A percentile compares a stretch with the other conserved stretches of the same genome.
These are phyloP conservation scores for Cutaneotrichosporon sp. DNA, from an alignment of 1,284 basidiomycete species.

Conservation along the genomic window DNA sequence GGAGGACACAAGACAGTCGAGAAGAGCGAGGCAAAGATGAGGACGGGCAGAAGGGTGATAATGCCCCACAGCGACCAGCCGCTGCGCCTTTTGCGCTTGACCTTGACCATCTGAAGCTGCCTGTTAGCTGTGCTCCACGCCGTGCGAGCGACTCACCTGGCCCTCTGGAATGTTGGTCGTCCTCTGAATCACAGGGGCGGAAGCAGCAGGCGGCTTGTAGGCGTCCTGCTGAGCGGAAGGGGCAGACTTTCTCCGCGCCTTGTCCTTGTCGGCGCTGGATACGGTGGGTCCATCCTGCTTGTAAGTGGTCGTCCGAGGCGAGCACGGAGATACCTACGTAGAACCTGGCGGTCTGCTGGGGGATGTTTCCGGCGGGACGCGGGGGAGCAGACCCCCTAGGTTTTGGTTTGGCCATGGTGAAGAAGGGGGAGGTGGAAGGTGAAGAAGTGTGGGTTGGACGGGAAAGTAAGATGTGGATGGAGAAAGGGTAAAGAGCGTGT, in stretches of 20 bases:
- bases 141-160: not conserved
- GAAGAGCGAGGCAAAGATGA: slow-evolving; percentile 43
- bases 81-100: slow-evolving; percentile 1
- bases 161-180: not conserved
- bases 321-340: slow-evolving; percentile 14
- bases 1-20: slow-evolving; percentile 50
- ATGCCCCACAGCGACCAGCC: slow-evolving; percentile 16
- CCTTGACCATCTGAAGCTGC: not conserved
- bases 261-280: not conserved
- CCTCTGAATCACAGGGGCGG: not conserved
- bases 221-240: not conserved
- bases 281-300: not conserved
- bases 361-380: not conserved
- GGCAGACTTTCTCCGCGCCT: slow-evolving; percentile 1
- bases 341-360: slow-evolving; percentile 16
- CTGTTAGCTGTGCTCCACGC: not conserved
- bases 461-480: not conserved
- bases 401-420: slow-evolving; percentile 5
- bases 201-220: not conserved
- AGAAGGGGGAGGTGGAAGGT: not conserved
- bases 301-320: not conserved
- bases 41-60: slow-evolving; percentile 41
- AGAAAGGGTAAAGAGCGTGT: not conserved
- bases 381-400: slow-evolving; percentile 3
- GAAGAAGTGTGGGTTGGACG: not conserved